Conservation (phyloP, 106 monocot species). For the Gastrodia elata region DNA sequence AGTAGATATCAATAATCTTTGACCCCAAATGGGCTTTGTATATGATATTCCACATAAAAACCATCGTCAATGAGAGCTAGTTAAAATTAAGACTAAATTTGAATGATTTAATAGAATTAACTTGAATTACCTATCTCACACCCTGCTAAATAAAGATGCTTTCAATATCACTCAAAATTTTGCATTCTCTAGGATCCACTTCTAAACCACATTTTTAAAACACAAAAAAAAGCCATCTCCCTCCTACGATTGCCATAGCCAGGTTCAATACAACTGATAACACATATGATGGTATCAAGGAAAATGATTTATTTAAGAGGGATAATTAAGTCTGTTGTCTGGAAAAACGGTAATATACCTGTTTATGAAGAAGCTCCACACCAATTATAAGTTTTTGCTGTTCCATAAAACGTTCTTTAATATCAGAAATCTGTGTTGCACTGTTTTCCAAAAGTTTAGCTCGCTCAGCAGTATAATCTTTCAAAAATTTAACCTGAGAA, state of each 20-base stretch:
- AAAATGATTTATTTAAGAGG: neutral
- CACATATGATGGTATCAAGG: neutral
- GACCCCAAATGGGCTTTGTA: too few species aligned
- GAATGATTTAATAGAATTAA: too few species aligned
- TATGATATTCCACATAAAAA: too few species aligned
- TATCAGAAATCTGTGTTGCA: constrained; percentile 17
- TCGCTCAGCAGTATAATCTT: constrained; percentile 7
- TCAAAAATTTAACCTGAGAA: constrained; percentile 16
- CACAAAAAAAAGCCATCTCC: neutral
- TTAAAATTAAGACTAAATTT: too few species aligned
- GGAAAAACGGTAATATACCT: constrained; percentile 35
- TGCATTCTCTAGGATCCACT: neutral
- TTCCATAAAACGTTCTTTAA: constrained; percentile 47
- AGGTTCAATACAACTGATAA: neutral
- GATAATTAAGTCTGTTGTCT: neutral
- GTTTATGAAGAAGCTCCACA: constrained; percentile 59
- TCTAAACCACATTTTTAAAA: neutral
- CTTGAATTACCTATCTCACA: too few species aligned
- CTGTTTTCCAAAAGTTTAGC: constrained; percentile 14
- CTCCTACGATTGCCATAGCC: neutral
- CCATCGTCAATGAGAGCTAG: too few species aligned
- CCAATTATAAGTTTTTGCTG: constrained; percentile 41
- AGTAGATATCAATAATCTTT: too few species aligned
- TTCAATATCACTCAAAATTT: neutral
- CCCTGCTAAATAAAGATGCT: too few species aligned